Evolutionary conservation across 352 stramenopile genomes (phyloP).

Genomic region (Pythium chondricola): DNA sequence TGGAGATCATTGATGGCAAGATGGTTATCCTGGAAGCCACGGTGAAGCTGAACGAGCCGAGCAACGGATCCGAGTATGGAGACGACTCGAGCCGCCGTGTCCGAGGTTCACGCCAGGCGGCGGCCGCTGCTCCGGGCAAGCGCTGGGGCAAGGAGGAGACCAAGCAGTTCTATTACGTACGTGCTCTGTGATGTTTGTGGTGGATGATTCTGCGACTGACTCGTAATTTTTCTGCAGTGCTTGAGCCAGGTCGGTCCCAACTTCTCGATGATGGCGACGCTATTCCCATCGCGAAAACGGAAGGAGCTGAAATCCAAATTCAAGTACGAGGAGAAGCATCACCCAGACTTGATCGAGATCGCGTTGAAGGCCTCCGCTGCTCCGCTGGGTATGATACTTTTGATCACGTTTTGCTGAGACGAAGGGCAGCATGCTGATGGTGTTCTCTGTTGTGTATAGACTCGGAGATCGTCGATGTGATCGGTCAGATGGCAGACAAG

Average conservation of each 20-base stretch:
- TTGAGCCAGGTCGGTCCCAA: constrained; percentile 78
- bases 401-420: neutral
- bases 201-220: no score
- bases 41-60: constrained; percentile 53
- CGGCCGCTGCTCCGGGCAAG: constrained; percentile 38
- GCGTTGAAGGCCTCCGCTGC: constrained; percentile 62
- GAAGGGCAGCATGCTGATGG: neutral
- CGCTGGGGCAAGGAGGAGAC: constrained; percentile 80
- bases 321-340: constrained; percentile 82
- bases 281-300: constrained; percentile 77
- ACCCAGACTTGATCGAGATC: constrained; percentile 71
- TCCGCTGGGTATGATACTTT: constrained; percentile 33
- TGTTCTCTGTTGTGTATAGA: constrained; percentile 24
- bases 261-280: constrained; percentile 84
- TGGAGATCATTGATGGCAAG: constrained; percentile 81
- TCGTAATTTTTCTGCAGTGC: constrained; percentile 28
- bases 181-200: constrained; percentile 6
- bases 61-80: constrained; percentile 11
- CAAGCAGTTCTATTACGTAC: constrained; percentile 84
- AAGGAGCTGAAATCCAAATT: constrained; percentile 86
- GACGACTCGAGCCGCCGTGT: constrained; percentile 27
- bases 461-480: constrained; percentile 76
- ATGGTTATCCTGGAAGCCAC: constrained; percentile 76
- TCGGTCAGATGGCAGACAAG: constrained; percentile 74
- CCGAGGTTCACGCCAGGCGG: constrained; percentile 34